Evolutionary conservation across 2,329 filamentous ascomycete genomes (phyloP).

Genomic region (Penicillium griseofulvum): DNA sequence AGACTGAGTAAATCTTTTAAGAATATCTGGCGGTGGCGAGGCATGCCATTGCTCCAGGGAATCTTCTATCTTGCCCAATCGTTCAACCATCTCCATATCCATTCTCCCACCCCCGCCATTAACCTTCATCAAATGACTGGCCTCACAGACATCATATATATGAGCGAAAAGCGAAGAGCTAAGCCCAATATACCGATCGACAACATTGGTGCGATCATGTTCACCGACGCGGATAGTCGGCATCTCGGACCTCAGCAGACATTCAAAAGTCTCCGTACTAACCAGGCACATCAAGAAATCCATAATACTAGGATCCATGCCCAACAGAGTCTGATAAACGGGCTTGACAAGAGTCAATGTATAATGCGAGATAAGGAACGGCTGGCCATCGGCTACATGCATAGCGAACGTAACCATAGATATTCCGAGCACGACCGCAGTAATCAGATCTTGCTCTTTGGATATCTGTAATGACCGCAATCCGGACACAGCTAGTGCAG

Average conservation of each 20-base stretch:
- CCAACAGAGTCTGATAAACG: neutral
- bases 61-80: neutral
- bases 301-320: slow-evolving; percentile 4
- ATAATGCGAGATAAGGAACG: slow-evolving; percentile 14
- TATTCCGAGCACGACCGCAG: slow-evolving; percentile 11
- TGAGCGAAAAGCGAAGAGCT: slow-evolving; percentile 9
- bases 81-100: neutral
- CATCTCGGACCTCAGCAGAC: slow-evolving; percentile 9
- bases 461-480: slow-evolving; percentile 11
- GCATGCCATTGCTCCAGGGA: slow-evolving; percentile 8
- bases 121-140: neutral
- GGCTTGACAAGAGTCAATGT: slow-evolving; percentile 14
- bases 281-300: slow-evolving; percentile 18
- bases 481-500: slow-evolving; percentile 14
- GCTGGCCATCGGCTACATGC: slow-evolving; percentile 18
- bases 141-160: slow-evolving; percentile 15
- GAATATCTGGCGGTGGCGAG: neutral
- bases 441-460: slow-evolving; percentile 10
- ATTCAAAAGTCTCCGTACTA: slow-evolving; percentile 17
- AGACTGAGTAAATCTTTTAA: slow-evolving; percentile 4
- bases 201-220: neutral
- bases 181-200: slow-evolving; percentile 18
- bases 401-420: slow-evolving; percentile 19
- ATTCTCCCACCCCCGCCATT: neutral
- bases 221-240: slow-evolving; percentile 13